Base-by-base conservation (phyloP, 1,139 yeast species). In the Yamadazyma triangularis region DNA sequence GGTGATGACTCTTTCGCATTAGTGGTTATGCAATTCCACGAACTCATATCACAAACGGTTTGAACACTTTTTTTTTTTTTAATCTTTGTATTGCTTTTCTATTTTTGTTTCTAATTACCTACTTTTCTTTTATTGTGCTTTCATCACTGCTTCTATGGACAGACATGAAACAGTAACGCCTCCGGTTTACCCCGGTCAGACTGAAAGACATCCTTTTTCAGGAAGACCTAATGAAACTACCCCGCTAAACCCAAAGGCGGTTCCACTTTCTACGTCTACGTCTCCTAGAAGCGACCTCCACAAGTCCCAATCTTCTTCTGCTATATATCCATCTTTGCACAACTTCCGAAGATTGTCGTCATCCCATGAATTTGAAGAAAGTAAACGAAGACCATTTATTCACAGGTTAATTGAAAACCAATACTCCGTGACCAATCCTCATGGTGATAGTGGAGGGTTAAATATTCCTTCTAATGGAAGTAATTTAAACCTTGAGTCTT, bases 381-480 rank as follows among this genome's bases (percentile, higher is more conserved):
- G 6, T 7, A 18, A 9, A 18, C 6, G 9, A 18, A 18, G 9
- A 14, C 27, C 27, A 14, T 16, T 25, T 9, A 25, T 25, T 15
- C 20, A 14, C 13, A 14, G n/a, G 8, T 16, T 25, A 8, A 15
- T 25, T n/a, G 9, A 8, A 11, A 16, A 15, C 13, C 23, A 13
- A 20, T 14, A 12, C 12, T 13, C 29, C 15, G 25, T 20, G 19
- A 21, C 29, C 4, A 20, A 20, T 27, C 25, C 25, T 4, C 18
- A 16, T 12, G 5, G 15, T n/a, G 13, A 27, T 14, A 13, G 19
- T 15, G n/a, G n/a, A n/a, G n/a, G n/a, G n/a, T n/a, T n/a, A n/a
- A n/a, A n/a, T n/a, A n/a, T n/a, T n/a, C n/a, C n/a, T n/a, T 10
- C 11, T 3, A 23, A 15, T n/a, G 19, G 22, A n/a, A 21, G 28